phyloP scores from a whole-genome alignment of 192 early-diverging fungal genomes.

The Dissophora globulifera region DNA sequence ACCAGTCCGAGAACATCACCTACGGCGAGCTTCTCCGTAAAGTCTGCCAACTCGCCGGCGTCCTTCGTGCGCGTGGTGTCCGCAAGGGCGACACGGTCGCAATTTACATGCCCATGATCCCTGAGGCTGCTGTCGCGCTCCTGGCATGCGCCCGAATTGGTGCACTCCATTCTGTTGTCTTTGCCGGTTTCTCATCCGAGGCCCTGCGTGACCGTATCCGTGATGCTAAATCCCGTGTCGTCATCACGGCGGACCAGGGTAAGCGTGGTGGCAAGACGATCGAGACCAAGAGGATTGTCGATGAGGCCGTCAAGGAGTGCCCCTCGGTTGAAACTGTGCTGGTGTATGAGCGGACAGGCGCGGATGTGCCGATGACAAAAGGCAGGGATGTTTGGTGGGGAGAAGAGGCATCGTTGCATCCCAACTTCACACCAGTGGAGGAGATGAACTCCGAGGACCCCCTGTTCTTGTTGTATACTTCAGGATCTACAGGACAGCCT shows the following conservation, averaged over 20 bases:
- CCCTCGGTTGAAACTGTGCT: conserved; percentile 85
- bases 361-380: conserved; percentile 75
- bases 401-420: conserved; percentile 82
- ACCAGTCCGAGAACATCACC: conserved; percentile 77
- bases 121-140: conserved; percentile 92
- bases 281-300: conserved; percentile 91
- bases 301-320: conserved; percentile 84
- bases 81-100: conserved; percentile 94
- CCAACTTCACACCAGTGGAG: conserved; percentile 84
- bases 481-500: conserved; percentile 89
- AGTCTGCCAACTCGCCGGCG: conserved; percentile 87
- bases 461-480: conserved; percentile 95
- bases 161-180: conserved; percentile 92
- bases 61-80: conserved; percentile 83
- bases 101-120: conserved; percentile 98
- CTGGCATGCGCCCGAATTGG: conserved; percentile 95
- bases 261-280: conserved; percentile 91
- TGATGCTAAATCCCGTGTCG: conserved; percentile 83
- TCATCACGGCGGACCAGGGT: conserved; percentile 96
- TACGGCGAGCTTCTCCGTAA: conserved; percentile 84
- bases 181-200: conserved; percentile 96
- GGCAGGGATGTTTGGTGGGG: conserved; percentile 96
- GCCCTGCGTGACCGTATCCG: conserved; percentile 91
- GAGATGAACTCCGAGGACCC: conserved; percentile 91
- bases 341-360: conserved; percentile 91